Base-by-base conservation (phyloP, 1,284 basidiomycete genomes). In the Golubevia pallescens region DNA sequence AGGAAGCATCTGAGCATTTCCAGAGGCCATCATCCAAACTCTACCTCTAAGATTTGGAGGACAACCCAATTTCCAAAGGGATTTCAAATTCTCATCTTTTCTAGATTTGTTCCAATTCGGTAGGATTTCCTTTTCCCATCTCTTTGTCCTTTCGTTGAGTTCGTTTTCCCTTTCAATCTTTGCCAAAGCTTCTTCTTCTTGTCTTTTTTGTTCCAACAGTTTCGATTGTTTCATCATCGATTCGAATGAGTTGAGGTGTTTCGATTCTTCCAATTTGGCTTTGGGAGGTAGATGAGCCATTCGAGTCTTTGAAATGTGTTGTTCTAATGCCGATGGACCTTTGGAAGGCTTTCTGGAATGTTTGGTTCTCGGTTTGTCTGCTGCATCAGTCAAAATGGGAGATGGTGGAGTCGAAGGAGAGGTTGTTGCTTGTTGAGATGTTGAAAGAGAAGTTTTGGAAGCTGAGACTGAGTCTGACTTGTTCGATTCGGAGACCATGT, bases 71-170 rank as follows among this genome's bases (percentile, higher is more conserved):
- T 78, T 81, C 81, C 81, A 84, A 8, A 82, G 28, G 38, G 66
- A 38, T 4, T 66, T 60, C n/a, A 81, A 66, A 28, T 63, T 63
- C 0, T 56, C 57, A 56, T 81, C 75, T 34, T 74, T 70, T 16
- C 77, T 67, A 1, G 81, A 80, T 16, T 74, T 71, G 8, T 76
- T 80, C 81, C 81, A 84, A 23, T 71, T 74, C 10, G 78, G 78
- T 38, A 84, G 54, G 58, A 84, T 84, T 58, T 81, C 80, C 53
- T 76, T 70, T 19, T 81, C 74, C 81, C 81, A 84, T 0, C 77
- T 66, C 1, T 58, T 66, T 5, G 72, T 63, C 5, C 66, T 70
- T 19, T 73, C 58, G 10, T 63, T 59, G n/a, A 72, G 73, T 54
- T 76, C 72, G 14, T 77, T 73, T 2, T 70, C 67, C 5, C 68